These are phyloP conservation scores for Sclerotinia spermophila DNA, from an alignment of 2,329 filamentous ascomycete species.

Conservation along the genomic window DNA sequence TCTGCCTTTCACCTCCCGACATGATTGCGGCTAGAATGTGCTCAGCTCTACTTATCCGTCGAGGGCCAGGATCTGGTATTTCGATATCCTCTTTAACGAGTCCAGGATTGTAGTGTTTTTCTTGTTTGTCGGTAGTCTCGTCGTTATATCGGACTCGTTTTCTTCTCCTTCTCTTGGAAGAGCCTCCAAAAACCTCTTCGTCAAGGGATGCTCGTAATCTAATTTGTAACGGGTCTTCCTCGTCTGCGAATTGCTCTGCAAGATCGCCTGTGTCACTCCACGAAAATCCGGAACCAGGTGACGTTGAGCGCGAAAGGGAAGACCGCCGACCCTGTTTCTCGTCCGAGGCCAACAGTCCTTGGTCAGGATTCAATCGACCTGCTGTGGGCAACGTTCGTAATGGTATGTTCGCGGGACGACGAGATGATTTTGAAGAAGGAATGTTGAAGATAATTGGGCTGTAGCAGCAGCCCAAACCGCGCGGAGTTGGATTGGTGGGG, in stretches of 20 bases:
- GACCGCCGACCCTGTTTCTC: conserved; percentile 42
- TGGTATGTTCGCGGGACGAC: conserved; percentile 80
- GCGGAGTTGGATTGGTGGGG: conserved; percentile 19
- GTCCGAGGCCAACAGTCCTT: conserved; percentile 46
- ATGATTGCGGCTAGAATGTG: conserved; percentile 78
- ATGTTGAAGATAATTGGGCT: conserved; percentile 82
- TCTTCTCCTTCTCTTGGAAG: conserved; percentile 44
- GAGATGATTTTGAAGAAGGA: conserved; percentile 65
- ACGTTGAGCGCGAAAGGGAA: conserved; percentile 52
- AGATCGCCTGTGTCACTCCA: conserved; percentile 96
- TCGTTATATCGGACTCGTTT: conserved; percentile 69
- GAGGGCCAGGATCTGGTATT: conserved; percentile 66
- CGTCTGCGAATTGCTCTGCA: conserved; percentile 82
- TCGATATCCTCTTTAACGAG: conserved; percentile 72
- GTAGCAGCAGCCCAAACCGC: conserved; percentile 62
- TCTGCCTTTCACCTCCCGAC: conserved; percentile 71
- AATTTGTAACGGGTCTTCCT: conserved; percentile 74
- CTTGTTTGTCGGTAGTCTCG: conserved; percentile 41
- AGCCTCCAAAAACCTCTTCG: conserved; percentile 53
- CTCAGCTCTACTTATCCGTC: conserved; percentile 62
- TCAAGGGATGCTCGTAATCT: conserved; percentile 65
- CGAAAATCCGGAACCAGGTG: conserved; percentile 65
- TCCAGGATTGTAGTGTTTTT: conserved; percentile 40
- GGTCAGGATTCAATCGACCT: conserved; percentile 37
- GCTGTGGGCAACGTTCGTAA: conserved; percentile 65